phyloP scores from a whole-genome alignment of 2,329 filamentous ascomycete genomes.

The Phyllosticta capitalensis region DNA sequence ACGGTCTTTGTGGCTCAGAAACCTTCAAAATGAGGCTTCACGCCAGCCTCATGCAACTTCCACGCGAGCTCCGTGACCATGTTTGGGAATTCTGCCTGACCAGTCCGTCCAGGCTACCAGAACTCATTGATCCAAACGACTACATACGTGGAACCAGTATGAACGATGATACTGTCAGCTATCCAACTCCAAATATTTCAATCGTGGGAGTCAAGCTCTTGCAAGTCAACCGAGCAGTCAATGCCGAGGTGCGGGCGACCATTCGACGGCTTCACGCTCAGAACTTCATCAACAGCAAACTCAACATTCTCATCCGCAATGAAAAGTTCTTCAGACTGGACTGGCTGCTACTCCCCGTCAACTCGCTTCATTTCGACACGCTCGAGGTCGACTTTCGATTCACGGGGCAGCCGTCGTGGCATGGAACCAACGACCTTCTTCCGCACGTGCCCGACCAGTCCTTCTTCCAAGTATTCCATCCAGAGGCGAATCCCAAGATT shows the following conservation, averaged over 20 bases:
- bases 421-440: neutral
- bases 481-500: slow-evolving; percentile 3
- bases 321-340: slow-evolving; percentile 6
- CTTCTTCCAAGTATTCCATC: slow-evolving; percentile 2
- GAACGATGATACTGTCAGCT: neutral
- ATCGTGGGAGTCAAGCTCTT: neutral
- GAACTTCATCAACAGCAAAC: neutral
- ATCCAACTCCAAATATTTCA: neutral
- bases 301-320: neutral
- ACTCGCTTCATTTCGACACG: slow-evolving; percentile 4
- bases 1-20: neutral
- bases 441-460: slow-evolving; percentile 2
- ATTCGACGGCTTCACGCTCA: slow-evolving; percentile 4
- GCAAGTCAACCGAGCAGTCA: neutral
- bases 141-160: neutral
- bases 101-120: neutral
- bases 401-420: neutral
- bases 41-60: neutral
- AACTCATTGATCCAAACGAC: neutral
- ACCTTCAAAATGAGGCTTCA: neutral
- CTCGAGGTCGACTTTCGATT: neutral
- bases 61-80: slow-evolving; percentile 4
- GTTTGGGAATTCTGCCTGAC: slow-evolving; percentile 8
- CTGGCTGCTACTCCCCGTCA: slow-evolving; percentile 5
- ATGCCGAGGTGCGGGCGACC: slow-evolving; percentile 3